Conservation (phyloP, 2,329 filamentous ascomycete genomes). For the Botryotinia globosa region DNA sequence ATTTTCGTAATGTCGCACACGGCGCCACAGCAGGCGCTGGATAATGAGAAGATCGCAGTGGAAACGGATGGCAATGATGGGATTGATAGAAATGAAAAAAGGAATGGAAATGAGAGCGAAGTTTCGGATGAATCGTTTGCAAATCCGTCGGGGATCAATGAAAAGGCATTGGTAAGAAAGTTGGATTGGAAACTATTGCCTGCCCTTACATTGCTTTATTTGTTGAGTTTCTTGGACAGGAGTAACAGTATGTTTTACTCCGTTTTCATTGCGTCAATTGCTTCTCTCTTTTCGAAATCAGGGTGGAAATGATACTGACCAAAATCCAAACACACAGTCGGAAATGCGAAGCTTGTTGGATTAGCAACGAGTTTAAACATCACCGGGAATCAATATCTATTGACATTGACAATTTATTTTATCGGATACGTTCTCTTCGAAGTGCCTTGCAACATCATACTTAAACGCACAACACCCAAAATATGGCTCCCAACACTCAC, state of each 20-base stretch:
- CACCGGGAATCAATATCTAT: conserved; percentile 62
- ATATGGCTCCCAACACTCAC: conserved; percentile 59
- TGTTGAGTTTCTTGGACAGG: conserved; percentile 56
- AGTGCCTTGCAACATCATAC: conserved; percentile 61
- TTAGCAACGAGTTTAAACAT: conserved; percentile 52
- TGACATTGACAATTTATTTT: conserved; percentile 65
- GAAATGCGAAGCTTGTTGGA: conserved; percentile 57
- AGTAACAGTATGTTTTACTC: conserved; percentile 50
- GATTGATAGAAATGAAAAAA: neutral
- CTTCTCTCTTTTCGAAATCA: neutral
- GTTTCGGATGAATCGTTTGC: conserved; percentile 25
- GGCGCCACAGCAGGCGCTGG: neutral
- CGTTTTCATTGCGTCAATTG: neutral
- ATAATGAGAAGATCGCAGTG: neutral
- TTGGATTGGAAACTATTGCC: conserved; percentile 52
- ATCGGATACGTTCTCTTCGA: conserved; percentile 56
- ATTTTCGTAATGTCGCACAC: neutral
- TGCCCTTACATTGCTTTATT: conserved; percentile 53
- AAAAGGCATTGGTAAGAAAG: conserved; percentile 57
- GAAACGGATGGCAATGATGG: neutral
- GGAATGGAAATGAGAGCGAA: conserved; percentile 16
- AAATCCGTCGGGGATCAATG: conserved; percentile 45
- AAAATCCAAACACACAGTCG: conserved; percentile 45
- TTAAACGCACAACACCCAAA: conserved; percentile 57
- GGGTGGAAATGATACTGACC: neutral